Evolutionary conservation across 495 filamentous ascomycete species (phyloP).

Genomic region (Penicillium alfredii): DNA sequence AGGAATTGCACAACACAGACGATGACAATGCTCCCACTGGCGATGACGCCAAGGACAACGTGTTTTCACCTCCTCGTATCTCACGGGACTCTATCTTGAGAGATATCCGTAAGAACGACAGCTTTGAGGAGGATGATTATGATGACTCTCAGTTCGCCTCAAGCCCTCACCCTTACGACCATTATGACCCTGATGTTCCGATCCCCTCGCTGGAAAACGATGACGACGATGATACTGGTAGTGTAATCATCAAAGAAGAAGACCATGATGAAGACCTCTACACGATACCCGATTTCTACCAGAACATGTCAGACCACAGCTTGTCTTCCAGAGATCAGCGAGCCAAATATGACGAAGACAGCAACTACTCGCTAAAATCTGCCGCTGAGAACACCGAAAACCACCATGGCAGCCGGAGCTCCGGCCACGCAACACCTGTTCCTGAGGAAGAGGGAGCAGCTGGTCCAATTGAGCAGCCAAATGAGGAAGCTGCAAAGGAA

Average conservation of each 20-base stretch:
- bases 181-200: slow-evolving; percentile 76
- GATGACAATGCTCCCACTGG: not conserved
- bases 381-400: slow-evolving; percentile 19
- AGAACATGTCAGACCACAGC: slow-evolving; percentile 43
- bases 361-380: slow-evolving; percentile 46
- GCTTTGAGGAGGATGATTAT: slow-evolving; percentile 51
- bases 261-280: slow-evolving; percentile 61
- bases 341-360: slow-evolving; percentile 41
- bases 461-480: not conserved
- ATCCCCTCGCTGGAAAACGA: slow-evolving; percentile 65
- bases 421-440: slow-evolving; percentile 32
- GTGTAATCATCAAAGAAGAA: slow-evolving; percentile 64
- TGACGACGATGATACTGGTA: slow-evolving; percentile 53
- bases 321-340: slow-evolving; percentile 41
- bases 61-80: slow-evolving; percentile 60
- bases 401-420: slow-evolving; percentile 4
- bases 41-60: slow-evolving; percentile 9
- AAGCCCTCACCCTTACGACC: slow-evolving; percentile 46
- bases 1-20: not conserved
- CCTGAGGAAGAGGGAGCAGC: slow-evolving; percentile 2
- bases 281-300: slow-evolving; percentile 54
- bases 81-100: slow-evolving; percentile 90
- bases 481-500: not conserved
- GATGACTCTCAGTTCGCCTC: slow-evolving; percentile 53
- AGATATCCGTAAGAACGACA: slow-evolving; percentile 70